These are phyloP conservation scores for Torulaspora maleeae DNA, from an alignment of 805 yeast species.

Conservation along the genomic window DNA sequence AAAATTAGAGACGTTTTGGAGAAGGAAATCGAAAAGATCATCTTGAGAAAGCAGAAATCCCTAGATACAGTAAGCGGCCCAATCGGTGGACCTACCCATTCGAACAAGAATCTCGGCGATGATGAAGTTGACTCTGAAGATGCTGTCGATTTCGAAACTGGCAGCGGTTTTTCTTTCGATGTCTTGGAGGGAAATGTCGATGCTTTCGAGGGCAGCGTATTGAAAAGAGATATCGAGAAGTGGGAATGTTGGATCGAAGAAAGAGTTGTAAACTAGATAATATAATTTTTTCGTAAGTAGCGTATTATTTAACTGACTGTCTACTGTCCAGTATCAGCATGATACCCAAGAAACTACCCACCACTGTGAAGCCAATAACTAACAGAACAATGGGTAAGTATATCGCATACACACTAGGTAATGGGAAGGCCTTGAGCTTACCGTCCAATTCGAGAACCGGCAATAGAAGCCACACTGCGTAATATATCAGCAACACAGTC, in stretches of 20 bases:
- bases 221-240: constrained; percentile 46
- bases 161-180: constrained; percentile 55
- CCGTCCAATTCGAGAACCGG: constrained; percentile 32
- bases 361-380: constrained; percentile 25
- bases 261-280: constrained; percentile 51
- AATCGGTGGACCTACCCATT: not conserved
- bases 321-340: constrained; percentile 14
- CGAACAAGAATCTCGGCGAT: not conserved
- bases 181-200: constrained; percentile 69
- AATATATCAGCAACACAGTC: constrained; percentile 23
- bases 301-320: constrained; percentile 1
- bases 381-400: constrained; percentile 30
- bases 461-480: constrained; percentile 30
- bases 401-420: constrained; percentile 31
- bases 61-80: constrained; percentile 42
- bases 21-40: constrained; percentile 52
- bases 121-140: constrained; percentile 21
- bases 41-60: constrained; percentile 43
- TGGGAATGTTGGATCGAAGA: constrained; percentile 83
- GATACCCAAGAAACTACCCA: constrained; percentile 29
- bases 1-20: constrained; percentile 60
- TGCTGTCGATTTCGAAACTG: constrained; percentile 12
- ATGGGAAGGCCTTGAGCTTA: constrained; percentile 23
- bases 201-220: constrained; percentile 67
- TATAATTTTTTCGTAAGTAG: not conserved